These are phyloP conservation scores for Paramecium primaurelia DNA, from an alignment of 73 alveolate genomes.

Conservation along the genomic window DNA sequence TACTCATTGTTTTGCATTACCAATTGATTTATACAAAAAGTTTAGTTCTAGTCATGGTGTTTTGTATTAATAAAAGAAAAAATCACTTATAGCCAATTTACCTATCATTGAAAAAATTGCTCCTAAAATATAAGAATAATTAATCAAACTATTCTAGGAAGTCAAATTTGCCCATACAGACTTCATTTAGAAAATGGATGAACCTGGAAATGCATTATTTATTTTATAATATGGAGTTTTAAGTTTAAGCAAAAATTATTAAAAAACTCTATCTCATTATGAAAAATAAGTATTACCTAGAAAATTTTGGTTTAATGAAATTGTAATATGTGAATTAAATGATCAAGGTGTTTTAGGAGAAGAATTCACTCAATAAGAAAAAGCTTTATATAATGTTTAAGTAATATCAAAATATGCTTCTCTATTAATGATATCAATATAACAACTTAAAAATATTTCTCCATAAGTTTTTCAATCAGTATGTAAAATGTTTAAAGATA, in stretches of 20 bases:
- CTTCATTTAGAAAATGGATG: neutral
- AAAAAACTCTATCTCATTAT: neutral
- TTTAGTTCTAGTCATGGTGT: neutral
- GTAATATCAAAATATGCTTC: neutral
- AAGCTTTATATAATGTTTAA: neutral
- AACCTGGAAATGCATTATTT: neutral
- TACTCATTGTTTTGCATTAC: neutral
- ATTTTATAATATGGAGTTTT: neutral
- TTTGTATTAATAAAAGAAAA: neutral
- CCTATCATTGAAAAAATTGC: neutral
- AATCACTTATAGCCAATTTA: neutral
- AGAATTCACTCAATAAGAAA: constrained; percentile 7
- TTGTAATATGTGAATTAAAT: neutral
- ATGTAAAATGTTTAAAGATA: neutral
- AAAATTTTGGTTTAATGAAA: constrained; percentile 20
- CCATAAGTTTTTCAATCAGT: neutral
- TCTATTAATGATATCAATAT: neutral
- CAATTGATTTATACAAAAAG: neutral
- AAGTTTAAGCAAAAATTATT: neutral
- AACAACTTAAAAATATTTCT: neutral
- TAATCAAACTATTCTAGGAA: neutral
- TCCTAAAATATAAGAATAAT: neutral
- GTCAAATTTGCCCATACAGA: neutral
- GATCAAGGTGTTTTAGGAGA: constrained; percentile 33
- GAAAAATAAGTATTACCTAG: neutral